These are phyloP conservation scores for Beauveria australis DNA, from an alignment of 2,329 filamentous ascomycete genomes.

Conservation along the genomic window DNA sequence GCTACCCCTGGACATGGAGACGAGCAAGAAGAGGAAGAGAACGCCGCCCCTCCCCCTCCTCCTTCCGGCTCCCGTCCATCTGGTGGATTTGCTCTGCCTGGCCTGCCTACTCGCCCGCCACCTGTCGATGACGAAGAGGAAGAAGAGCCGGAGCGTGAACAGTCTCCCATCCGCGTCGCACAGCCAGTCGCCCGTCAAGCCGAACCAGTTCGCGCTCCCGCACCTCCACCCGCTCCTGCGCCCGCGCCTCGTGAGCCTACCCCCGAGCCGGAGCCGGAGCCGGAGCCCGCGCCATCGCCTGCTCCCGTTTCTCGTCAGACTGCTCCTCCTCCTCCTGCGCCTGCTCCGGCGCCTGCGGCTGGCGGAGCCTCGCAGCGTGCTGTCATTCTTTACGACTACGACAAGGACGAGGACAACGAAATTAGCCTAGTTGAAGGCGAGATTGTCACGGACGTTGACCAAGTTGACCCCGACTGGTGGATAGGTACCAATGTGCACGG, in stretches of 20 bases:
- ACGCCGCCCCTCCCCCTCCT: conserved; percentile 41
- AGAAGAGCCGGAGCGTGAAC: conserved; percentile 44
- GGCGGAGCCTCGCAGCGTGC: conserved; percentile 49
- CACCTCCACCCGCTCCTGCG: conserved; percentile 8
- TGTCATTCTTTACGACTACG: conserved; percentile 86
- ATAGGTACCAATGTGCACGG: conserved; percentile 82
- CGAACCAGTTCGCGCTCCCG: conserved; percentile 6
- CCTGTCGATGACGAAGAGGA: conserved; percentile 48
- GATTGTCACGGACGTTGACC: conserved; percentile 83
- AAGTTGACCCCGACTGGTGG: conserved; percentile 99
- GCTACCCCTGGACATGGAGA: not conserved
- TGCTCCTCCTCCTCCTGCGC: conserved; percentile 6
- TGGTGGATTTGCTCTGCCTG: conserved; percentile 70
- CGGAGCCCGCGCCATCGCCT: not conserved
- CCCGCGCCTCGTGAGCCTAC: conserved; percentile 9
- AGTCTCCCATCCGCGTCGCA: conserved; percentile 76
- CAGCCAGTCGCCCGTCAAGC: conserved; percentile 66
- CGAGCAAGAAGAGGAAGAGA: conserved; percentile 23
- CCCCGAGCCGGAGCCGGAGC: conserved; percentile 5
- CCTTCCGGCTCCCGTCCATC: conserved; percentile 62
- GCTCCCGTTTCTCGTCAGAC: not conserved
- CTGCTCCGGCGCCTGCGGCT: conserved; percentile 6
- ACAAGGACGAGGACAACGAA: conserved; percentile 96
- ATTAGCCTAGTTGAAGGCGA: conserved; percentile 85
- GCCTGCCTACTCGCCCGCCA: conserved; percentile 56